Conservation (phyloP, 805 yeast species). For the Metschnikowia bowlesiae region DNA sequence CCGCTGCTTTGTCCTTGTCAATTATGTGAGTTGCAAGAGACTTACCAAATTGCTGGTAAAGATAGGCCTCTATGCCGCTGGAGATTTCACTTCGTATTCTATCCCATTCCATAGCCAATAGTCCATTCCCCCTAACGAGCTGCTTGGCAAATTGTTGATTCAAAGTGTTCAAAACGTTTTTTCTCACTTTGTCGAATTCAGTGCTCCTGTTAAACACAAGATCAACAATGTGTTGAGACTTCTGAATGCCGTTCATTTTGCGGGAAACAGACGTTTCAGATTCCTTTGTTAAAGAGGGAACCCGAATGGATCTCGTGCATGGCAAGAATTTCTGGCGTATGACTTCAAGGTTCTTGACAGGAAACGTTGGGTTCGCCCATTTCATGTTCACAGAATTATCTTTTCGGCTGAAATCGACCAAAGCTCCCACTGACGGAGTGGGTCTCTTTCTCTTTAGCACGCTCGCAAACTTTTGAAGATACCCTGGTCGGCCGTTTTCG, state of each 20-base stretch:
- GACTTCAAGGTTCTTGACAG: slow-evolving; percentile 19
- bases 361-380: slow-evolving; percentile 19
- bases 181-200: slow-evolving; percentile 25
- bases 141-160: slow-evolving; percentile 34
- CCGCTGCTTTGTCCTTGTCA: slow-evolving; percentile 13
- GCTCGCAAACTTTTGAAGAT: slow-evolving; percentile 3
- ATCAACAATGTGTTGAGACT: slow-evolving; percentile 25
- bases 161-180: slow-evolving; percentile 28
- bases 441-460: slow-evolving; percentile 14
- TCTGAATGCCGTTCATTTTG: slow-evolving; percentile 18
- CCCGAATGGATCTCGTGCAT: slow-evolving; percentile 3
- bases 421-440: slow-evolving; percentile 14
- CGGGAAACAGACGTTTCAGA: slow-evolving; percentile 19
- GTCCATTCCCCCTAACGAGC: slow-evolving; percentile 30
- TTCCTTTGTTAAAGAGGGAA: slow-evolving; percentile 13
- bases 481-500: slow-evolving; percentile 1
- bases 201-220: slow-evolving; percentile 26
- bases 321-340: slow-evolving; percentile 1
- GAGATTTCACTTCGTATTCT: slow-evolving; percentile 35
- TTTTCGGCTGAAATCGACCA: slow-evolving; percentile 11
- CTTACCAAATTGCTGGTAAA: slow-evolving; percentile 34
- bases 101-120: slow-evolving; percentile 42
- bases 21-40: slow-evolving; percentile 5
- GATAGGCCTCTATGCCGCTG: slow-evolving; percentile 33
- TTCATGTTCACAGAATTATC: slow-evolving; percentile 5